Percentiles rank a stretch among this genome's conserved stretches.
These are phyloP conservation scores for Helotiales sp. DNA, from an alignment of 2,329 filamentous ascomycete genomes.

Conservation along the genomic window DNA sequence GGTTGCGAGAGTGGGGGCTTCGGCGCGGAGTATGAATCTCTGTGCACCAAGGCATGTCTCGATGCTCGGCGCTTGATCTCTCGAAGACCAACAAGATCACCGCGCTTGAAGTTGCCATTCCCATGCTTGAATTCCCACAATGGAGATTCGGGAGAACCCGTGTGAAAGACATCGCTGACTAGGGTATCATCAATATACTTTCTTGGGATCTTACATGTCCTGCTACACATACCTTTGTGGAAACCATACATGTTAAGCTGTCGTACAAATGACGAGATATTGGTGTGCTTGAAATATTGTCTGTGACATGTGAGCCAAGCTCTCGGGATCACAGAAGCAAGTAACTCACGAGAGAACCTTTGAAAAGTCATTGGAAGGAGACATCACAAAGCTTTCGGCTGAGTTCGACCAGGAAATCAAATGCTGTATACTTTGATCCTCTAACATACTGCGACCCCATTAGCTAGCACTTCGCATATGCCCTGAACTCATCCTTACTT, in stretches of 20 bases:
- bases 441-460: conserved; percentile 74
- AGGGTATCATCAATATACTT: conserved; percentile 13
- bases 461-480: conserved; percentile 9
- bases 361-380: conserved; percentile 93
- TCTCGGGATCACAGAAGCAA: background rate
- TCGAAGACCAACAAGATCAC: conserved; percentile 83
- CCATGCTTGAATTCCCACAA: conserved; percentile 99
- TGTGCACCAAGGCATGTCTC: conserved; percentile 87
- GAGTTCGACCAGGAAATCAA: conserved; percentile 94
- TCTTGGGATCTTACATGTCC: conserved; percentile 9
- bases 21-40: conserved; percentile 80
- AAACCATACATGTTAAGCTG: conserved; percentile 99
- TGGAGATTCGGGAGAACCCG: conserved; percentile 86
- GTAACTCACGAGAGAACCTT: conserved; percentile 89
- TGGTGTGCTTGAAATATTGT: conserved; percentile 99
- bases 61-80: conserved; percentile 97
- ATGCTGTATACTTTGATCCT: conserved; percentile 89
- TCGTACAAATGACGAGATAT: conserved; percentile 96
- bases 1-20: conserved; percentile 76
- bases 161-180: conserved; percentile 99
- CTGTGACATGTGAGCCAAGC: conserved; percentile 46
- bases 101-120: conserved; percentile 94
- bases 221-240: conserved; percentile 75
- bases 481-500: conserved; percentile 61
- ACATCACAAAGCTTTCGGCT: conserved; percentile 98